A percentile compares a stretch with the other conserved stretches of the same genome.
These are phyloP conservation scores for Scleroderma bovista DNA, from an alignment of 768 basidiomycete species.

Conservation along the genomic window DNA sequence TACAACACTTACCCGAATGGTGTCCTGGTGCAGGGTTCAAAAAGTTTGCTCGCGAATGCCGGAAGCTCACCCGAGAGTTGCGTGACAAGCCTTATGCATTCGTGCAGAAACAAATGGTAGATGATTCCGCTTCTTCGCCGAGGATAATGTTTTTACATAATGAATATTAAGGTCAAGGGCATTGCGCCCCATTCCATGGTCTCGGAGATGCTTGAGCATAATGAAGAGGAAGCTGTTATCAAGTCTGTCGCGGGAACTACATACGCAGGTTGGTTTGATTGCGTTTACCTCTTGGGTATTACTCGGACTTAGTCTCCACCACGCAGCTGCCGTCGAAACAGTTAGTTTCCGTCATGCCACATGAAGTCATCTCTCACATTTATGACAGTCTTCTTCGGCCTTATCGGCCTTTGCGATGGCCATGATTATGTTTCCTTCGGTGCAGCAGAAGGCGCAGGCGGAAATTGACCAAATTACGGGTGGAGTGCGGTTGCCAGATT, in stretches of 20 bases:
- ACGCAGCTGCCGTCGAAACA: constrained; percentile 17
- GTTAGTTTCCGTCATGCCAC: constrained; percentile 4
- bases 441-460: constrained; percentile 17
- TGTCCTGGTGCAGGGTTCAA: constrained; percentile 27
- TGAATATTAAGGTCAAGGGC: constrained; percentile 3
- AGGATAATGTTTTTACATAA: not conserved
- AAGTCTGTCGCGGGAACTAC: constrained; percentile 27
- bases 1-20: constrained; percentile 26
- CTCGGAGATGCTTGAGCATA: constrained; percentile 17
- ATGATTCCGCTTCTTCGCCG: not conserved
- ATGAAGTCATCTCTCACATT: not conserved
- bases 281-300: not conserved
- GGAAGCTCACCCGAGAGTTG: constrained; percentile 13
- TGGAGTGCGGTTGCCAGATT: constrained; percentile 11
- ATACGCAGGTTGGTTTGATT: constrained; percentile 21
- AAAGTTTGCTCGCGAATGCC: constrained; percentile 12
- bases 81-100: constrained; percentile 13
- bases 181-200: constrained; percentile 17
- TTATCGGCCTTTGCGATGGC: constrained; percentile 10
- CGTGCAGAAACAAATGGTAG: constrained; percentile 15
- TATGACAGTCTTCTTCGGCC: constrained; percentile 2
- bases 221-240: constrained; percentile 22
- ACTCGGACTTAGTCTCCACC: too few relatives aligned
- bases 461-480: constrained; percentile 22
- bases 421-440: constrained; percentile 6